Percentiles rank a stretch among this genome's conserved stretches.
Evolutionary conservation across 148 eudicot genomes (phyloP).

Genomic region (Persicaria maculosa): DNA sequence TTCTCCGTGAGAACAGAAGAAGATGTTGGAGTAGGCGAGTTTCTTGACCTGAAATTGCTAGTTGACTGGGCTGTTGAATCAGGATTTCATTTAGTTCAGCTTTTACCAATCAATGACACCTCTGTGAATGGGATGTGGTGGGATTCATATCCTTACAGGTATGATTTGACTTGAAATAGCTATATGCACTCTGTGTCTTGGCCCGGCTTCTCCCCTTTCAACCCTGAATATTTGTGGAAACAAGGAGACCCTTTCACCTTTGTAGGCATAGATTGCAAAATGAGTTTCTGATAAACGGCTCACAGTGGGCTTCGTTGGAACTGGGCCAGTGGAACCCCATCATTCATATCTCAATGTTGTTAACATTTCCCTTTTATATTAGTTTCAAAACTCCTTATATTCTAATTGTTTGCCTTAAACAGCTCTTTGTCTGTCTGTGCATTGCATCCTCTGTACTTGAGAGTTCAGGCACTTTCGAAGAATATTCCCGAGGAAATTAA

Average conservation of each 20-base stretch:
- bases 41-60: slow-evolving; percentile 84
- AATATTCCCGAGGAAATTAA: slow-evolving; percentile 68
- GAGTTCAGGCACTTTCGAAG: slow-evolving; percentile 74
- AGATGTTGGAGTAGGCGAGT: slow-evolving; percentile 93
- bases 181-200: slow-evolving; percentile 2
- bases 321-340: not conserved
- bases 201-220: not conserved
- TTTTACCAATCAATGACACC: slow-evolving; percentile 92
- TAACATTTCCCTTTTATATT: not conserved
- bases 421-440: slow-evolving; percentile 98
- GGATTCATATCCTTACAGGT: slow-evolving; percentile 99
- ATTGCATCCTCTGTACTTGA: slow-evolving; percentile 85
- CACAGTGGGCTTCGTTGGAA: not conserved
- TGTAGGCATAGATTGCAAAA: not conserved
- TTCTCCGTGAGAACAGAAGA: slow-evolving; percentile 87
- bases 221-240: not conserved
- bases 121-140: slow-evolving; percentile 96
- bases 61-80: slow-evolving; percentile 87
- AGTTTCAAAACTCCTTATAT: not conserved
- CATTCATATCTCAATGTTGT: not conserved
- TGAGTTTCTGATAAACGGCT: too few relatives aligned
- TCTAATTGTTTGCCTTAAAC: slow-evolving; percentile 24
- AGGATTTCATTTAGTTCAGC: slow-evolving; percentile 96
- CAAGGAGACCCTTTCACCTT: not conserved
- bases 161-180: not conserved